phyloP scores from a whole-genome alignment of 148 eudicot species.

The Rhododendron vialii region DNA sequence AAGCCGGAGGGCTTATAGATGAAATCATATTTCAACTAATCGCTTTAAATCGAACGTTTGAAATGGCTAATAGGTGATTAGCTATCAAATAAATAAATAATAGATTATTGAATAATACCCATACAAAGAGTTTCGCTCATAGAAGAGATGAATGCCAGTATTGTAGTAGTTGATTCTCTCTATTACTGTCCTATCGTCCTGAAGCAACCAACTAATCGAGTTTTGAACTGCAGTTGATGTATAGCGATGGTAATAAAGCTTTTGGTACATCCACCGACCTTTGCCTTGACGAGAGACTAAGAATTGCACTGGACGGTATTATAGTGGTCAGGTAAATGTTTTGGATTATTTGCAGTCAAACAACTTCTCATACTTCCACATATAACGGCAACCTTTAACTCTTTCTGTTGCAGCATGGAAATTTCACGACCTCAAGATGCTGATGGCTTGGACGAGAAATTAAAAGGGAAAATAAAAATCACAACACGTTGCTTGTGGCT shows the following conservation, averaged over 20 bases:
- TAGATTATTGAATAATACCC: too few species aligned
- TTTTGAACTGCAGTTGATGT: slow-evolving; percentile 72
- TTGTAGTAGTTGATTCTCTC: background rate
- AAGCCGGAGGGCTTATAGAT: too few species aligned
- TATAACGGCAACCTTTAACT: slow-evolving; percentile 11
- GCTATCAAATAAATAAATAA: too few species aligned
- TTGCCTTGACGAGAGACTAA: slow-evolving; percentile 78
- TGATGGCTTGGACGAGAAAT: slow-evolving; percentile 37
- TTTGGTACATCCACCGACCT: slow-evolving; percentile 94
- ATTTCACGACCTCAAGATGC: slow-evolving; percentile 64
- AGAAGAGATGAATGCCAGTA: background rate
- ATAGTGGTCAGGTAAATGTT: slow-evolving; percentile 72
- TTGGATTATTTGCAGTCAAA: background rate
- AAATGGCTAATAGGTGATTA: too few species aligned
- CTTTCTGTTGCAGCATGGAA: slow-evolving; percentile 72
- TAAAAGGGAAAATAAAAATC: slow-evolving; percentile 88
- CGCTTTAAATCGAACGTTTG: too few species aligned
- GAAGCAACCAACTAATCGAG: slow-evolving; percentile 10
- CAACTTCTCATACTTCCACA: background rate
- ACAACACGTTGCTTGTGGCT: slow-evolving; percentile 98
- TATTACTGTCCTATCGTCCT: too few species aligned
- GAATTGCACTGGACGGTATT: slow-evolving; percentile 88
- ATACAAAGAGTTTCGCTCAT: background rate
- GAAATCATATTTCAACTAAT: too few species aligned
- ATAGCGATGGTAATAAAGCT: slow-evolving; percentile 97